A percentile compares a stretch with the other conserved stretches of the same genome.
These are phyloP conservation scores for Dictyostelium firmibasis DNA, from an alignment of 78 protist genomes.

Conservation along the genomic window DNA sequence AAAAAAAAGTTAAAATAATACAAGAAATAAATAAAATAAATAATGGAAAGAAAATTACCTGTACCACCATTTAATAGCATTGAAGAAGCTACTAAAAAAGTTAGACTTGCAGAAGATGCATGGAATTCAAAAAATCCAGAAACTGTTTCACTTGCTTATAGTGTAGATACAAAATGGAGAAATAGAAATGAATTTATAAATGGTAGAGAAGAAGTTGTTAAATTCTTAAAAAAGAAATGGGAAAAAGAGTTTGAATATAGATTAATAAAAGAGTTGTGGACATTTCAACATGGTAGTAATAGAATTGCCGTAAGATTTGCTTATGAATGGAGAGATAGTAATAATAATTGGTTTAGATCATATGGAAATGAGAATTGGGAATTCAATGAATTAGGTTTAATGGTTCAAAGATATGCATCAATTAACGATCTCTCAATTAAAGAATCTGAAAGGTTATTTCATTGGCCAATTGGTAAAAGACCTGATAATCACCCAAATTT, in stretches of 20 bases:
- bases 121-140: constrained; percentile 79
- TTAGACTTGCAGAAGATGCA: constrained; percentile 85
- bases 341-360: constrained; percentile 43
- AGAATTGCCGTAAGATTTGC: constrained; percentile 83
- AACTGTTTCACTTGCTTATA: constrained; percentile 57
- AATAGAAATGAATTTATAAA: constrained; percentile 55
- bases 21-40: not conserved
- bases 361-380: constrained; percentile 89
- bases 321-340: constrained; percentile 67
- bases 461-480: constrained; percentile 50
- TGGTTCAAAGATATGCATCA: constrained; percentile 64
- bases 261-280: constrained; percentile 80
- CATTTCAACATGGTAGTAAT: constrained; percentile 4
- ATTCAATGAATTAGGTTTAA: constrained; percentile 55
- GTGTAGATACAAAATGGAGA: constrained; percentile 79
- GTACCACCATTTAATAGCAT: constrained; percentile 80
- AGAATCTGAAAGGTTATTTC: constrained; percentile 23
- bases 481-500: constrained; percentile 30
- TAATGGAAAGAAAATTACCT: constrained; percentile 18
- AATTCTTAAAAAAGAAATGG: constrained; percentile 73
- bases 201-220: constrained; percentile 68
- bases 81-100: constrained; percentile 69
- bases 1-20: not conserved
- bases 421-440: constrained; percentile 71
- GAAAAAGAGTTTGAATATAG: constrained; percentile 70